These are phyloP conservation scores for Mycena floridula DNA, from an alignment of 768 basidiomycete genomes.

Conservation along the genomic window DNA sequence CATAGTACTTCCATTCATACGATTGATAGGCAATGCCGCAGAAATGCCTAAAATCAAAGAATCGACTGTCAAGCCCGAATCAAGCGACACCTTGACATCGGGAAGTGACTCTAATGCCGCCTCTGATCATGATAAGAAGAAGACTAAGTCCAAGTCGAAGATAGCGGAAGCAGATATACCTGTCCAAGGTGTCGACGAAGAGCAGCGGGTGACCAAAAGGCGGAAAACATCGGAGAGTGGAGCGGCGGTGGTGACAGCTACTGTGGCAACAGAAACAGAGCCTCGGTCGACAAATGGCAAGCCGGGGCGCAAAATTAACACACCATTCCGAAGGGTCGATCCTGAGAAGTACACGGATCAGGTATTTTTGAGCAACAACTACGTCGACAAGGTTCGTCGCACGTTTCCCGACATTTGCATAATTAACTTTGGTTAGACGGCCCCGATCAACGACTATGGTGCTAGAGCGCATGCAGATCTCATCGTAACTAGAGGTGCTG, in stretches of 20 bases:
- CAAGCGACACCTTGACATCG: slow-evolving; percentile 15
- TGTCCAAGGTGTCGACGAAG: neutral
- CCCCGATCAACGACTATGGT: slow-evolving; percentile 76
- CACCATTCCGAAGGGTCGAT: slow-evolving; percentile 80
- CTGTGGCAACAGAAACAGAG: slow-evolving; percentile 16
- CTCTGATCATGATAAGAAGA: slow-evolving; percentile 4
- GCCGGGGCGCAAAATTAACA: slow-evolving; percentile 36
- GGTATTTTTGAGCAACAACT: slow-evolving; percentile 61
- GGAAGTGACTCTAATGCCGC: slow-evolving; percentile 8
- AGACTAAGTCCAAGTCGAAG: neutral
- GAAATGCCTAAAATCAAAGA: no score
- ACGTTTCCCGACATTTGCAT: neutral
- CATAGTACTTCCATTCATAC: no score
- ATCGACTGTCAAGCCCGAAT: slow-evolving; percentile 9
- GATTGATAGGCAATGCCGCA: slow-evolving; percentile 10
- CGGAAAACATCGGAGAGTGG: slow-evolving; percentile 50
- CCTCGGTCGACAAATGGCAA: slow-evolving; percentile 24
- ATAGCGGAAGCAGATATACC: neutral
- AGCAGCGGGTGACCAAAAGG: slow-evolving; percentile 46
- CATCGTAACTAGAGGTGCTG: slow-evolving; percentile 88
- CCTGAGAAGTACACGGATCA: slow-evolving; percentile 42
- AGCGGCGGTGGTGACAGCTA: slow-evolving; percentile 40
- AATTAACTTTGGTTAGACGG: slow-evolving; percentile 38
- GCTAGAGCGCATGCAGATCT: slow-evolving; percentile 79
- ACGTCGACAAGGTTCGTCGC: slow-evolving; percentile 64